Base-by-base conservation (phyloP, 1,284 basidiomycete species). In the Boletus albobrunnescens region DNA sequence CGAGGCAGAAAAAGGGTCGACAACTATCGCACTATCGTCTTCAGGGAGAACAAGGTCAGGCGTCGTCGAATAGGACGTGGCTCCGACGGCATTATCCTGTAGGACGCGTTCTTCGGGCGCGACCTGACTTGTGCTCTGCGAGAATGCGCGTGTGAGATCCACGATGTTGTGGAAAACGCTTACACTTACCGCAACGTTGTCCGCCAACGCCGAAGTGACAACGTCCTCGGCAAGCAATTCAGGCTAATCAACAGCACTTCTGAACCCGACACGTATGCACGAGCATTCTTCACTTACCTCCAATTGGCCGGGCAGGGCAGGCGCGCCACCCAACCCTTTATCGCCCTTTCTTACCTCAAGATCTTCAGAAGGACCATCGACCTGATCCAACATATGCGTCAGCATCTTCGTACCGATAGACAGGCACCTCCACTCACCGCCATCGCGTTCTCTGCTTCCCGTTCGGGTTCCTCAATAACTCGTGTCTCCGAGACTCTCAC, bases 1-100 rank as follows among this genome's bases (percentile, higher is more conserved):
- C 0, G 36, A 30, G 23, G 14, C 7, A 13, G 36, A 30, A 20
- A 14, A 9, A 13, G 13, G 37, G 22, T 40, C 32, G 26, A 10
- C 8, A 1, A 28, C 20, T 12, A 9, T 28, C 8, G 8, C 6
- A 1, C 6, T 16, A 24, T 41, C 41, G 9, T 47, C 41, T 16
- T 60, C 49, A 12, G 58, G 59, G 3, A 60, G 40, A 24, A 60
- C 1, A 11, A 58, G 60, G 16, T 61, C 41, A n/a, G 59, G 54
- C 3, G 56, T 55, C 5, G 40, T 39, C 13, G 14, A 2, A 22
- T 20, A 14, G 20, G 46, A 47, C 22, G 12, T 6, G 9, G 19
- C 11, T n/a, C 23, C 24, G 8, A 24, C 20, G 16, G 3, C 3
- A 16, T 24, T 19, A 26, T 50, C 38, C n/a, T 14, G 35, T 6